Base-by-base conservation (phyloP, 1,284 basidiomycete species). In the Ganoderma sp. region DNA sequence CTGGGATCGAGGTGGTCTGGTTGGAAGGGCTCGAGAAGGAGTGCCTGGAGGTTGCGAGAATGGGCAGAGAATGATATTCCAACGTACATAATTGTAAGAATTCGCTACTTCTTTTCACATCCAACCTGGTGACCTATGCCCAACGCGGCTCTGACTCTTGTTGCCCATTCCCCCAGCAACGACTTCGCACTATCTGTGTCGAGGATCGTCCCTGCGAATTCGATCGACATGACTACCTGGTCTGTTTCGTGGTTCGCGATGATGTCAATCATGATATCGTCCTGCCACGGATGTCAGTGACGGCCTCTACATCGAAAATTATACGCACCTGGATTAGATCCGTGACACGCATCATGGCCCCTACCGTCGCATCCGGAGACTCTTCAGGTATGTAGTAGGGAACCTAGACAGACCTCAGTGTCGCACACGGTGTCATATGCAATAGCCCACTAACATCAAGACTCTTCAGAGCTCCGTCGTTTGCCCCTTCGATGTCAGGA, bases 1-100 rank as follows among this genome's bases (percentile, higher is more conserved):
- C 89, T 4, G 93, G 93, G 1, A 86, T 97, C 3, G 83, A 92
- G 57, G 90, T 99, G 0, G 75, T 90, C 37, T 93, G 94, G 84
- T 77, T 97, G 14, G 83, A 84, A 32, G 91, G 88, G 1, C 79
- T 97, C 61, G 88, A 92, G 77, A 80, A 85, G 25, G 87, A 92
- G 74, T 98, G 96, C 81, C 82, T 98, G 63, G 81, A 82, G 32
- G 89, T 87, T 57, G 96, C 95, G 45, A 85, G 95, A 67, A 83
- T 72, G 69, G 71, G 71, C 84, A 68, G 88, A 43, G 10, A 54
- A 54, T 42, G 43, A 28, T 19, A 34, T n/a, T 43, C 19, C 37
- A 57, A 42, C 17, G 45, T 63, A 67, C 28, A 68, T 8, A 58
- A 42, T 28, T 67, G 65, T 72, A 66, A 60, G 58, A 41, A 32